These are phyloP conservation scores for Boletus speciosus DNA, from an alignment of 768 basidiomycete species.

Conservation along the genomic window DNA sequence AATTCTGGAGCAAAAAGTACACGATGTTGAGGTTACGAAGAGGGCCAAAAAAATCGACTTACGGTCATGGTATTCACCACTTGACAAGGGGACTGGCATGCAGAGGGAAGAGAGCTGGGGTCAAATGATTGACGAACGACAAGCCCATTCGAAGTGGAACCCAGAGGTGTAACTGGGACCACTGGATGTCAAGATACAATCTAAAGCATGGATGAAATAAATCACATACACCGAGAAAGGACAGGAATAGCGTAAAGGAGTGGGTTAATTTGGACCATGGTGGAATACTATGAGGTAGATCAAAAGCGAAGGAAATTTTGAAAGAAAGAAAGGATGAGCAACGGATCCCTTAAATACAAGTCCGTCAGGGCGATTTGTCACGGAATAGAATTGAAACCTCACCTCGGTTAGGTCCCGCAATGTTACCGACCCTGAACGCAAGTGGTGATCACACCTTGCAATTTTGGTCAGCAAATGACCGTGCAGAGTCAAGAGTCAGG, in stretches of 20 bases:
- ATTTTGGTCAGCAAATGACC: neutral
- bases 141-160: constrained; percentile 7
- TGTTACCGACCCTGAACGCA: neutral
- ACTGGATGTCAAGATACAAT: neutral
- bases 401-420: neutral
- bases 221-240: constrained; percentile 12
- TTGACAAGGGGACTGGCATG: constrained; percentile 21
- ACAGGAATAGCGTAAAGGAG: constrained; percentile 12
- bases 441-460: neutral
- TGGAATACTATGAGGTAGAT: neutral
- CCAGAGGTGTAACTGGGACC: neutral
- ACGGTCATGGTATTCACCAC: constrained; percentile 20
- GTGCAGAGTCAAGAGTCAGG: neutral
- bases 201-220: neutral
- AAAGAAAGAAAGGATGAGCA: neutral
- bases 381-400: neutral
- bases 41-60: neutral
- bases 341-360: constrained; percentile 1
- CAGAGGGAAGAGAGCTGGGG: constrained; percentile 8
- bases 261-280: constrained; percentile 23
- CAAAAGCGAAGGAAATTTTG: neutral
- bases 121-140: constrained; percentile 19
- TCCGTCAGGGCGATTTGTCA: neutral
- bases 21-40: neutral
- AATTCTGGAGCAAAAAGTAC: constrained; percentile 2